A percentile compares a stretch with the other conserved stretches of the same genome.
phyloP scores from a whole-genome alignment of 140 eudicot genomes.

The Erigeron philadelphicus region DNA sequence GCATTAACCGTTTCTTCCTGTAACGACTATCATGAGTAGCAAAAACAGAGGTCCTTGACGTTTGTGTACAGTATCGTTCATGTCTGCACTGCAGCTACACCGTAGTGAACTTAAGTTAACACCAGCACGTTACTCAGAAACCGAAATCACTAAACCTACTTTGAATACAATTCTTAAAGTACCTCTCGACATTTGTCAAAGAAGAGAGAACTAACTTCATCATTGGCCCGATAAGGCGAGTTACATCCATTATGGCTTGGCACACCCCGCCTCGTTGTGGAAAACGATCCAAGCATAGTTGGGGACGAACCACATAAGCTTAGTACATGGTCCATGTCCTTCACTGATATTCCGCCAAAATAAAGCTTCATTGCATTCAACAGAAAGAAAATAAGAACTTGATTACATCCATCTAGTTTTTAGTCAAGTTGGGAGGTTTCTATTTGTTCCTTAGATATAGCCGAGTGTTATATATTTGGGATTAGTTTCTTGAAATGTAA shows the following conservation, averaged over 20 bases:
- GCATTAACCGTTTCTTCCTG: conserved; percentile 37
- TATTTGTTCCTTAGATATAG: too few species aligned
- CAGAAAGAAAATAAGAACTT: not conserved
- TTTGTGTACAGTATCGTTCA: conserved; percentile 20
- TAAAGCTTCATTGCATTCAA: not conserved
- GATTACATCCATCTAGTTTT: not conserved
- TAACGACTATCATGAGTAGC: conserved; percentile 24
- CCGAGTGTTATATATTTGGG: too few species aligned
- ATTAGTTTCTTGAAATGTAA: too few species aligned
- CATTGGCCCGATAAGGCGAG: not conserved
- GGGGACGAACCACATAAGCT: conserved; percentile 20
- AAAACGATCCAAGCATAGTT: conserved; percentile 26
- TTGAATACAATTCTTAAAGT: conserved; percentile 9
- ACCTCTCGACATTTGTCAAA: conserved; percentile 32
- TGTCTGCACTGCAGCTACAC: conserved; percentile 40
- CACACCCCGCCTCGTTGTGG: conserved; percentile 6
- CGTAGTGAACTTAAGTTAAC: conserved; percentile 4
- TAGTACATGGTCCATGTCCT: conserved; percentile 27
- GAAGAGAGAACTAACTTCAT: conserved; percentile 26
- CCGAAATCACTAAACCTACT: not conserved
- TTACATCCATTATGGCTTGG: conserved; percentile 13
- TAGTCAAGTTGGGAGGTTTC: too few species aligned
- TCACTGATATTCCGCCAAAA: conserved; percentile 2
- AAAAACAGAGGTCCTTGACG: conserved; percentile 32
- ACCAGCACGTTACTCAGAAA: not conserved